A percentile compares a stretch with the other conserved stretches of the same genome.
phyloP scores from a whole-genome alignment of 169 alveolate genomes.

The Neospora caninum region DNA sequence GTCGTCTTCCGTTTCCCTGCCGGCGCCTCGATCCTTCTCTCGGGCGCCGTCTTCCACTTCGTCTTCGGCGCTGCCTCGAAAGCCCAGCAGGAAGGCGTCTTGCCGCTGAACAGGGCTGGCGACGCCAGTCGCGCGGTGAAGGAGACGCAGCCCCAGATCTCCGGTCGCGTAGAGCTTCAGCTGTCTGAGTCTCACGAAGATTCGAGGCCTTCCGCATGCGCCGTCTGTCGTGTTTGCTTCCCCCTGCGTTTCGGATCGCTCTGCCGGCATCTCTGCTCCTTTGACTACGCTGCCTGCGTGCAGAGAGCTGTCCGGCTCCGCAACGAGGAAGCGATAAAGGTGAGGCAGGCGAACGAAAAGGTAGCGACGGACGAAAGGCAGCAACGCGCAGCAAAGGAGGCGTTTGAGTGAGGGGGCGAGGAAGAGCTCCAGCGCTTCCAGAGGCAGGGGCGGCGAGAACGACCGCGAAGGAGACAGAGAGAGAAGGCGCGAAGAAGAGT shows the following conservation, averaged over 20 bases:
- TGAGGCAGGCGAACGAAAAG: not conserved
- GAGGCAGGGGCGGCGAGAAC: constrained; percentile 31
- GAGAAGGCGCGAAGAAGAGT: not conserved
- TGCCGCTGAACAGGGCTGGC: not conserved
- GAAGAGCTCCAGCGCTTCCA: not conserved
- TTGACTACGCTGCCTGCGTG: too few relatives aligned
- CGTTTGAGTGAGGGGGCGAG: not conserved
- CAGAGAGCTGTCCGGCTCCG: not conserved
- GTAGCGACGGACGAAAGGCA: not conserved
- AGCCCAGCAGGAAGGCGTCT: not conserved
- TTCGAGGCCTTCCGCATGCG: not conserved
- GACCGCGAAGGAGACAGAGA: too few relatives aligned
- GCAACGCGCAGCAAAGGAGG: constrained; percentile 30
- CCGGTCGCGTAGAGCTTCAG: not conserved
- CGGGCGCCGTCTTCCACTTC: not conserved
- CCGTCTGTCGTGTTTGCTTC: not conserved
- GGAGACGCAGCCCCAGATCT: not conserved
- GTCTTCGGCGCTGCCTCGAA: not conserved
- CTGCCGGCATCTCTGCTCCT: too few relatives aligned
- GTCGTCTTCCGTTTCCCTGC: not conserved
- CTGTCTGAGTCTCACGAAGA: not conserved
- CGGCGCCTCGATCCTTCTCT: not conserved
- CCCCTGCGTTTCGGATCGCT: not conserved
- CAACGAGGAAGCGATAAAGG: not conserved
- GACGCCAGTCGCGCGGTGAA: not conserved